phyloP scores from a whole-genome alignment of 139 green algal species.

The Picochlorum sp. region DNA sequence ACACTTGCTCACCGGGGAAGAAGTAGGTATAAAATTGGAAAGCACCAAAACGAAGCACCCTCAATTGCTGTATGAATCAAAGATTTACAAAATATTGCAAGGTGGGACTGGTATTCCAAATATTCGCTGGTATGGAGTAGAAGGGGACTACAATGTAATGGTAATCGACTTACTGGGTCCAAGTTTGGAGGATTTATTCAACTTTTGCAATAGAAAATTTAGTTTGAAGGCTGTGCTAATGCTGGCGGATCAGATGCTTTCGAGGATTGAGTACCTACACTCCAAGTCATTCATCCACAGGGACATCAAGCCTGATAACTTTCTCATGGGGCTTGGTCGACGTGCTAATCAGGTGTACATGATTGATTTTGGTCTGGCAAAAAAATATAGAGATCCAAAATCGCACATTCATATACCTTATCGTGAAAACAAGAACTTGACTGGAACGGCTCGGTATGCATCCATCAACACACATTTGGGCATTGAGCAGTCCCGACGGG shows the following conservation, averaged over 20 bases:
- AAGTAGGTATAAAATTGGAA: constrained; percentile 99
- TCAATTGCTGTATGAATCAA: constrained; percentile 91
- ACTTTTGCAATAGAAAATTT: constrained; percentile 98
- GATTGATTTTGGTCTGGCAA: constrained; percentile 99
- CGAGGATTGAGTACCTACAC: constrained; percentile 95
- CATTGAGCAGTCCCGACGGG: constrained; percentile 93
- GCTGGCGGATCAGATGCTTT: constrained; percentile 96
- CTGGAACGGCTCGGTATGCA: constrained; percentile 96
- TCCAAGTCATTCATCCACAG: constrained; percentile 96
- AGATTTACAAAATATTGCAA: constrained; percentile 92
- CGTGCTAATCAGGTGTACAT: constrained; percentile 98
- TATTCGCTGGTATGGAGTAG: constrained; percentile 95
- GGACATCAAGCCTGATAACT: constrained; percentile 99
- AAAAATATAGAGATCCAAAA: constrained; percentile 99
- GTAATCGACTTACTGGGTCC: constrained; percentile 96
- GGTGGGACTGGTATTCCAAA: constrained; percentile 95
- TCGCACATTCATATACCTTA: constrained; percentile 99
- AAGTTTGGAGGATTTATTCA: constrained; percentile 97
- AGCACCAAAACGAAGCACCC: constrained; percentile 78
- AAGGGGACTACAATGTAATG: constrained; percentile 99
- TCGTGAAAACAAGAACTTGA: constrained; percentile 98
- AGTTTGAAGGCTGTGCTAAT: constrained; percentile 97
- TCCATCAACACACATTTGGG: constrained; percentile 99
- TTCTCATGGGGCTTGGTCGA: constrained; percentile 96
- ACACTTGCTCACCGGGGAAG: constrained; percentile 93